These are phyloP conservation scores for Botrytis paeoniae DNA, from an alignment of 2,329 filamentous ascomycete genomes.

Conservation along the genomic window DNA sequence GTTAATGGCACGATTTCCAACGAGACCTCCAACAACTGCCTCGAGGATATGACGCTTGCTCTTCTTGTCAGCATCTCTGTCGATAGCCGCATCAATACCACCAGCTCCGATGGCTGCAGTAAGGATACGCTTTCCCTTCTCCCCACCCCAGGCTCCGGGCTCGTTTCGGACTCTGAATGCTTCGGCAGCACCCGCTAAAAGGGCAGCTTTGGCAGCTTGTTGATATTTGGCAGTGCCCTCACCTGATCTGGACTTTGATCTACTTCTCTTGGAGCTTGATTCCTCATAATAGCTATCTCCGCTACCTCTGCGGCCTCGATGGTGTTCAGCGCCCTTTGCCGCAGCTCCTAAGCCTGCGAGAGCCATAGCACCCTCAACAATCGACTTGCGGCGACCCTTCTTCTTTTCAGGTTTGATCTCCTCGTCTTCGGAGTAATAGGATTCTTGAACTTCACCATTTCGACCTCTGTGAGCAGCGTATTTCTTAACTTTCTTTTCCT, in stretches of 20 bases:
- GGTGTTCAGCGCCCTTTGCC: slow-evolving; percentile 42
- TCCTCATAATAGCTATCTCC: slow-evolving; percentile 43
- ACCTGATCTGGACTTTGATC: slow-evolving; percentile 49
- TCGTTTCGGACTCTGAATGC: slow-evolving; percentile 89
- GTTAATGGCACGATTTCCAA: slow-evolving; percentile 82
- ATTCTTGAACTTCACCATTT: slow-evolving; percentile 51
- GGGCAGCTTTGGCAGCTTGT: slow-evolving; percentile 85
- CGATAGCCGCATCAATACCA: slow-evolving; percentile 74
- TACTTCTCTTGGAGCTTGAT: slow-evolving; percentile 52
- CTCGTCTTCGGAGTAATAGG: slow-evolving; percentile 57
- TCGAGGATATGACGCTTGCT: slow-evolving; percentile 83
- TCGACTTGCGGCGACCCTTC: slow-evolving; percentile 61
- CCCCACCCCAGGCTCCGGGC: slow-evolving; percentile 83
- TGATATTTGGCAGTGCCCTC: slow-evolving; percentile 62
- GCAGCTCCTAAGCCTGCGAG: slow-evolving; percentile 61
- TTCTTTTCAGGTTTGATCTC: slow-evolving; percentile 43
- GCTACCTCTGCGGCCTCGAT: slow-evolving; percentile 41
- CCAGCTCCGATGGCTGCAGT: slow-evolving; percentile 85
- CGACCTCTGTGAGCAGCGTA: slow-evolving; percentile 53
- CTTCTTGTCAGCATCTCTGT: slow-evolving; percentile 63
- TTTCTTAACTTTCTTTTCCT: slow-evolving; percentile 47
- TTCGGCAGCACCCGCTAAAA: slow-evolving; percentile 86
- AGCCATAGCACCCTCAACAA: slow-evolving; percentile 60
- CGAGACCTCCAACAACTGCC: slow-evolving; percentile 82
- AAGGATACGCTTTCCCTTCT: slow-evolving; percentile 86